Percentiles rank a stretch among this genome's conserved stretches.
Evolutionary conservation across 2,329 filamentous ascomycete species (phyloP).

Genomic region (Calonectria montana): DNA sequence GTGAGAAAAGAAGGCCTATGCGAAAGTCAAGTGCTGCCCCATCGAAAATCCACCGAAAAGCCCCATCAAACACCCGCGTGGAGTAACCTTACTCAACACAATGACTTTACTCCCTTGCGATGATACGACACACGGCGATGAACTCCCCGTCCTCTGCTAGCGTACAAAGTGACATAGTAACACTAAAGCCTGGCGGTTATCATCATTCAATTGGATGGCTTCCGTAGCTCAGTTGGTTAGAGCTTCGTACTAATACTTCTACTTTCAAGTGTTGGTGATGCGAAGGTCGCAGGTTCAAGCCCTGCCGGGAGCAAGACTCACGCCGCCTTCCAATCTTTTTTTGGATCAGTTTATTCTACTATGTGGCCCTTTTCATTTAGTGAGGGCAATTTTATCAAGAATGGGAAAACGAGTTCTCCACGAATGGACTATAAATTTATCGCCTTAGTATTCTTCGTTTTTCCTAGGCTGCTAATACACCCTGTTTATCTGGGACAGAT

Average conservation of each 20-base stretch:
- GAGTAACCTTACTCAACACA: background rate
- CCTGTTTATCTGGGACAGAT: too few species aligned
- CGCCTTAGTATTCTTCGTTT: too few species aligned
- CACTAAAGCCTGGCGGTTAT: fast-evolving
- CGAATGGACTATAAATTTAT: too few species aligned
- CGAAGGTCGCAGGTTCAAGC: constrained; percentile 10
- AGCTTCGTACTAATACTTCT: constrained; percentile 10
- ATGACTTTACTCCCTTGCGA: background rate
- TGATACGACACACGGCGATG: background rate
- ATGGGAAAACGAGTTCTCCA: too few species aligned
- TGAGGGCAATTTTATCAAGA: too few species aligned
- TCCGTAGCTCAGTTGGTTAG: constrained; percentile 10
- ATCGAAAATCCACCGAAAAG: background rate
- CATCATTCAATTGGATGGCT: constrained; percentile 1
- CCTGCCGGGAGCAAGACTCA: background rate
- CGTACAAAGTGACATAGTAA: too few species aligned
- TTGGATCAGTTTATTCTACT: background rate
- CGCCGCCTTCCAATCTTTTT: background rate
- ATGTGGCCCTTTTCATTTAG: too few species aligned
- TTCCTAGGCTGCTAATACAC: too few species aligned
- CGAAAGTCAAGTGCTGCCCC: background rate
- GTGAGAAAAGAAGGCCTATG: background rate
- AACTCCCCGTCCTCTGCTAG: background rate
- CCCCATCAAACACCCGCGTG: background rate
- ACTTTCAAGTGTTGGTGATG: background rate